Evolutionary conservation across 1,139 yeast genomes (phyloP).

Genomic region (Casaregolazyma lundiana): DNA sequence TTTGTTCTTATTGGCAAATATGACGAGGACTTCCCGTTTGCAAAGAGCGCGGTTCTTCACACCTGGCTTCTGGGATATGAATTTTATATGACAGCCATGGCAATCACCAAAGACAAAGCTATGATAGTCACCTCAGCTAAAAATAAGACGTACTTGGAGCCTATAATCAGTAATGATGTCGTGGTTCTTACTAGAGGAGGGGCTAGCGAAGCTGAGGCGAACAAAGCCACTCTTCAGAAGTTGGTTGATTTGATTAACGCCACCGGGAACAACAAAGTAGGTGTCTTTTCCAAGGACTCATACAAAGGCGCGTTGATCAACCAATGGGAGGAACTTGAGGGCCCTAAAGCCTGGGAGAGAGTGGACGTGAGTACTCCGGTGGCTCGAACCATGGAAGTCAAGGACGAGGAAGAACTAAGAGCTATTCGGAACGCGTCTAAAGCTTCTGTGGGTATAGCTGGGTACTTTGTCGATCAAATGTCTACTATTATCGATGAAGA

Average conservation of each 20-base stretch:
- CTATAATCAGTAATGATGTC: conserved; percentile 48
- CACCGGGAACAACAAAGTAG: conserved; percentile 47
- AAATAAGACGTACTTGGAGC: conserved; percentile 75
- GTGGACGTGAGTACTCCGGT: conserved; percentile 53
- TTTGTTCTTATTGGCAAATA: conserved; percentile 75
- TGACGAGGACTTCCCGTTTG: conserved; percentile 85
- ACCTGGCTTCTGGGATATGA: conserved; percentile 94
- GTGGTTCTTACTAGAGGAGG: conserved; percentile 61
- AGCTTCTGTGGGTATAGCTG: conserved; percentile 70
- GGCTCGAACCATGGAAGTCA: conserved; percentile 61
- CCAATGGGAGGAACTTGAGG: conserved; percentile 51
- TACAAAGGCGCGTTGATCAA: conserved; percentile 78
- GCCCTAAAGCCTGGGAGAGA: conserved; percentile 36
- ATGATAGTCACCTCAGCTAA: conserved; percentile 75
- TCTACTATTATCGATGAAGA: conserved; percentile 85
- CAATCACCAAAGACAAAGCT: conserved; percentile 56
- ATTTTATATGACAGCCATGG: conserved; percentile 82
- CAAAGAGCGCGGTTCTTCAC: conserved; percentile 82
- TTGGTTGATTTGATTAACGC: conserved; percentile 48
- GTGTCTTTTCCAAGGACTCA: conserved; percentile 64
- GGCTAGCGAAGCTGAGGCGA: conserved; percentile 75
- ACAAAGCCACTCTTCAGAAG: conserved; percentile 59
- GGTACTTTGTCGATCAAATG: conserved; percentile 82
- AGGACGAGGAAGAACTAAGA: conserved; percentile 74
- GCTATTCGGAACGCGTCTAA: conserved; percentile 67